These are phyloP conservation scores for Globisporangium spiculum DNA, from an alignment of 352 stramenopile genomes.

Conservation along the genomic window DNA sequence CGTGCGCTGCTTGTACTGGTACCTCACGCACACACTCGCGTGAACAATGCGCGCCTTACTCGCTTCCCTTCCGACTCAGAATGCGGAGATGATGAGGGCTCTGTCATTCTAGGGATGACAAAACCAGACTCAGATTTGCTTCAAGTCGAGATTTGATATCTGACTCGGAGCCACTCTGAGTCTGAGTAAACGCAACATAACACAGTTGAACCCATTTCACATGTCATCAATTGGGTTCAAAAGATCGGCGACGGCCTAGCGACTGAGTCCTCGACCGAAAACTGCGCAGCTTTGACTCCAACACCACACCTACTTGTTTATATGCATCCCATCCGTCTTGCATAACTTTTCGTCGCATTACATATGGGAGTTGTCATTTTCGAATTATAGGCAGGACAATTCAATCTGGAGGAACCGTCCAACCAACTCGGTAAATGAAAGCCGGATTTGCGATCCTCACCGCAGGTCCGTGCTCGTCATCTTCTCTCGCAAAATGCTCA, in stretches of 20 bases:
- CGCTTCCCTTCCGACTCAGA: constrained; percentile 6
- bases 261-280: too few species aligned
- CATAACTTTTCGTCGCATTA: not conserved
- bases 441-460: constrained; percentile 14
- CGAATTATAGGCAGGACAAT: not conserved
- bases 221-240: not conserved
- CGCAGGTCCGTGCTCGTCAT: constrained; percentile 52
- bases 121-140: not conserved
- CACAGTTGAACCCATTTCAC: not conserved
- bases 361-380: not conserved
- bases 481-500: constrained; percentile 51
- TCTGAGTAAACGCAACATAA: not conserved
- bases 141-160: too few species aligned
- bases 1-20: not conserved
- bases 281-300: too few species aligned
- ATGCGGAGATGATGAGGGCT: not conserved
- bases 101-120: not conserved
- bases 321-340: too few species aligned
- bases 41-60: constrained; percentile 11
- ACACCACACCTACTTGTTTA: too few species aligned
- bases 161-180: not conserved
- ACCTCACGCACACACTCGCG: not conserved
- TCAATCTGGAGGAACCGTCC: not conserved
- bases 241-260: too few species aligned
- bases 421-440: not conserved